Evolutionary conservation across 352 stramenopile species (phyloP).

Genomic region (Phytophthora agathidicida): DNA sequence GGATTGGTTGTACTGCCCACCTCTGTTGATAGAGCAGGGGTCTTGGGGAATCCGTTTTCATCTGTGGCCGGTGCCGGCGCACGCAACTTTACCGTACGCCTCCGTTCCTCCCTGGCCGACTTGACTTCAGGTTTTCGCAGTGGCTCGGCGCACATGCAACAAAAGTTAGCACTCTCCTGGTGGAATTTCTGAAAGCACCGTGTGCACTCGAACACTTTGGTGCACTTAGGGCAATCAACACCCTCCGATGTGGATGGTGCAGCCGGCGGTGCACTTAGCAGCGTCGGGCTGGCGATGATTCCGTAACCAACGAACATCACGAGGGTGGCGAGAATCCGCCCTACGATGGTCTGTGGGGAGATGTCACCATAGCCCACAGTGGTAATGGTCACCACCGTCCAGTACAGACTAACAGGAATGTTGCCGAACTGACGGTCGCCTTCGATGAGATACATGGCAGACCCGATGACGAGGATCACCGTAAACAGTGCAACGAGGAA

Average conservation of each 20-base stretch:
- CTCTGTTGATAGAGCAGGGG: background rate
- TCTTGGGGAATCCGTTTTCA: constrained; percentile 13
- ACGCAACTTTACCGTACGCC: constrained; percentile 53
- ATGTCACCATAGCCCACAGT: constrained; percentile 88
- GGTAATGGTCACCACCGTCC: constrained; percentile 86
- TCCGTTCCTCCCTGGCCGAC: constrained; percentile 48
- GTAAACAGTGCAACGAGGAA: constrained; percentile 80
- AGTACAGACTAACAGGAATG: constrained; percentile 85
- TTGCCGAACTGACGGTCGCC: constrained; percentile 79
- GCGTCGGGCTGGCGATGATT: constrained; percentile 80
- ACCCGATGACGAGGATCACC: constrained; percentile 82
- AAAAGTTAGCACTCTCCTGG: constrained; percentile 82
- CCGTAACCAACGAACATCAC: constrained; percentile 88
- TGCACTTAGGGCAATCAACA: constrained; percentile 31
- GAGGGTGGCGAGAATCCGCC: constrained; percentile 73
- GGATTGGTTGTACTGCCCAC: background rate
- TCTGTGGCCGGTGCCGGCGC: constrained; percentile 21
- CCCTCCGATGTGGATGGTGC: constrained; percentile 23
- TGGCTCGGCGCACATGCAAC: constrained; percentile 64
- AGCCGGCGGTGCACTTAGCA: constrained; percentile 41
- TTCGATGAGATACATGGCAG: constrained; percentile 86
- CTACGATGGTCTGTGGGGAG: constrained; percentile 73
- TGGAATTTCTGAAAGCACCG: constrained; percentile 79
- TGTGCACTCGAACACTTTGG: constrained; percentile 64
- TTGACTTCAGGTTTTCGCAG: constrained; percentile 60